Base-by-base conservation (phyloP, 2,329 filamentous ascomycete species). In the Neocatenulostroma microsporum region DNA sequence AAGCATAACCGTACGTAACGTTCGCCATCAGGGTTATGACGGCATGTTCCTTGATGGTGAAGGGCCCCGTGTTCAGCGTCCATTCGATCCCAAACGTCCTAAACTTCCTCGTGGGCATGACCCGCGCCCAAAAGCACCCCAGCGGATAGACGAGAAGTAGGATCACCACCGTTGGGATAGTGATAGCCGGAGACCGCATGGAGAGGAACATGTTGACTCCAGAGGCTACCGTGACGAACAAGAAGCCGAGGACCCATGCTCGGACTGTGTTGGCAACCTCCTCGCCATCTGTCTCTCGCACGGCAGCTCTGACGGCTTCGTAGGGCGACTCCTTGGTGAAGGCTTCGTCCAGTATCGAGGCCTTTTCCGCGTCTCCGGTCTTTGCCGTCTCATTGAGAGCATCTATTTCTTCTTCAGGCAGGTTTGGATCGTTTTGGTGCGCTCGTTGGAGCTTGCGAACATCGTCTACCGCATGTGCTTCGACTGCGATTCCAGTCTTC, bases 111-210 rank as follows among this genome's bases (percentile, higher is more conserved):
- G 41, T 68, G 66, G 63, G 85, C 15, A 91, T 64, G 3, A 78
- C 26, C 36, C 73, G 69, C 54, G 93, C 85, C 85, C 85, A 93
- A 13, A 87, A 55, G 20, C 83, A 73, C 42, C 86, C 86, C 32
- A 93, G 71, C 2, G 85, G 85, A 54, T 93, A 85, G 28, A 86
- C 84, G 38, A 93, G 76, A 37, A 91, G 69, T 50, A 89, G 70
- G 21, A 84, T 84, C 66, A 93, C 91, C 48, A 93, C 83, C 26
- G 85, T 84, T 14, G 84, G 88, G 53, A 91, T 89, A 40, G 81
- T 82, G 60, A 93, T 84, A 61, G 84, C 91, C 21, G 85, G 85
- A 69, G 89, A 91, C 74, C 85, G 74, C 59, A 93, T 69, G 30
- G 84, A 88, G 66, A 93, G 91, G 65, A 93, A 91, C 31, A 93